Evolutionary conservation across 306 rosid species (phyloP).

Genomic region (Urtica urens): DNA sequence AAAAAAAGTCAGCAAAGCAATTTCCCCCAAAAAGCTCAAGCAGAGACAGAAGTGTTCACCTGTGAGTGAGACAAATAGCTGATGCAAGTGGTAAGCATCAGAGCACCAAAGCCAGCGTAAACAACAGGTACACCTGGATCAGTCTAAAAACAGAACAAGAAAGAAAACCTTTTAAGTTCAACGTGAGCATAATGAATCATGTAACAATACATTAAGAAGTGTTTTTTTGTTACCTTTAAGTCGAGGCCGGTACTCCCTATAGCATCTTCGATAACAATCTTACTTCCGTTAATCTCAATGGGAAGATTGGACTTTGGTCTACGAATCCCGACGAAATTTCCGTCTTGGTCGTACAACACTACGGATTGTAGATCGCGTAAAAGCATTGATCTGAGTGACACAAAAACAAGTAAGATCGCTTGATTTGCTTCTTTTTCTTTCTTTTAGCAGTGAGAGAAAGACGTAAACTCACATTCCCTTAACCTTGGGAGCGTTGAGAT

Average conservation of each 20-base stretch:
- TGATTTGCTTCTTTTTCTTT: too few species aligned
- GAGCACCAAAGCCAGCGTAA: slow-evolving; percentile 96
- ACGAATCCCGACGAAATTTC: slow-evolving; percentile 85
- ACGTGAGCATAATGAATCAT: slow-evolving; percentile 6
- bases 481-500: slow-evolving; percentile 51
- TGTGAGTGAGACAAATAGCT: slow-evolving; percentile 89
- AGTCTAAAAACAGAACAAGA: slow-evolving; percentile 40
- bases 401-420: background rate
- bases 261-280: slow-evolving; percentile 67
- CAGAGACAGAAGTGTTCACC: slow-evolving; percentile 47
- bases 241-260: slow-evolving; percentile 89
- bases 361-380: slow-evolving; percentile 88
- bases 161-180: slow-evolving; percentile 10
- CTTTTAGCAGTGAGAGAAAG: background rate
- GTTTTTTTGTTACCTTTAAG: slow-evolving; percentile 53
- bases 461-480: slow-evolving; percentile 74
- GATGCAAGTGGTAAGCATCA: slow-evolving; percentile 92
- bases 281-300: slow-evolving; percentile 65
- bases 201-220: background rate
- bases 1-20: slow-evolving; percentile 5
- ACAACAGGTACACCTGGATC: slow-evolving; percentile 94
- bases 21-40: too few species aligned
- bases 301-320: slow-evolving; percentile 81
- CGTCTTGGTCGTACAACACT: slow-evolving; percentile 71
- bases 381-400: slow-evolving; percentile 77